A percentile compares a stretch with the other conserved stretches of the same genome.
These are phyloP conservation scores for Pyrenula massariospora DNA, from an alignment of 495 filamentous ascomycete genomes.

Conservation along the genomic window DNA sequence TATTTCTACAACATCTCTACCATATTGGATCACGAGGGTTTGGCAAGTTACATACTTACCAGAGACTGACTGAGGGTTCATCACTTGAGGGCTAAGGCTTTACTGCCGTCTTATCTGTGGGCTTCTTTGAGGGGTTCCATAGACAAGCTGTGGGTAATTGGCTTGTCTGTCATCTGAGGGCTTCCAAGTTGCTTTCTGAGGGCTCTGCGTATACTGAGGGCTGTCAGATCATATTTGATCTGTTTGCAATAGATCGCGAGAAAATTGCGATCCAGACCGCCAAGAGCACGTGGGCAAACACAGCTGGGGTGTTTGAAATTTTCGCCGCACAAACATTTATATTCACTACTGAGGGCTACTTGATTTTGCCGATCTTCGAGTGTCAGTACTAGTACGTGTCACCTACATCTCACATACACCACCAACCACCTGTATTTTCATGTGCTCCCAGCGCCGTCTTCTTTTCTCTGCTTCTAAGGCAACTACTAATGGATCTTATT, in stretches of 20 bases:
- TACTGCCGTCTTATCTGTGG: slow-evolving; percentile 30
- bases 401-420: too few species aligned
- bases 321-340: slow-evolving; percentile 12
- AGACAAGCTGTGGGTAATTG: slow-evolving; percentile 1
- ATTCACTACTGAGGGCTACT: slow-evolving; percentile 24
- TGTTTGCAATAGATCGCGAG: background rate
- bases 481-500: background rate
- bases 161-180: slow-evolving; percentile 19
- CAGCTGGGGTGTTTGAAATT: background rate
- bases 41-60: background rate
- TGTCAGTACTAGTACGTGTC: slow-evolving; percentile 7
- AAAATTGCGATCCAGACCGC: background rate
- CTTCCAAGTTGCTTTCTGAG: slow-evolving; percentile 36
- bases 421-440: too few species aligned
- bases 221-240: background rate
- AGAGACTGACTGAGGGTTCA: background rate
- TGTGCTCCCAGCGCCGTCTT: background rate
- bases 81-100: background rate
- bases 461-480: background rate
- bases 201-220: slow-evolving; percentile 22
- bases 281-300: background rate
- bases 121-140: slow-evolving; percentile 21
- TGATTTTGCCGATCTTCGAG: background rate
- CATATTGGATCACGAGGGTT: background rate
- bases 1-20: too few species aligned